Base-by-base conservation (phyloP, 352 stramenopile species). In the Plasmopara halstedii region DNA sequence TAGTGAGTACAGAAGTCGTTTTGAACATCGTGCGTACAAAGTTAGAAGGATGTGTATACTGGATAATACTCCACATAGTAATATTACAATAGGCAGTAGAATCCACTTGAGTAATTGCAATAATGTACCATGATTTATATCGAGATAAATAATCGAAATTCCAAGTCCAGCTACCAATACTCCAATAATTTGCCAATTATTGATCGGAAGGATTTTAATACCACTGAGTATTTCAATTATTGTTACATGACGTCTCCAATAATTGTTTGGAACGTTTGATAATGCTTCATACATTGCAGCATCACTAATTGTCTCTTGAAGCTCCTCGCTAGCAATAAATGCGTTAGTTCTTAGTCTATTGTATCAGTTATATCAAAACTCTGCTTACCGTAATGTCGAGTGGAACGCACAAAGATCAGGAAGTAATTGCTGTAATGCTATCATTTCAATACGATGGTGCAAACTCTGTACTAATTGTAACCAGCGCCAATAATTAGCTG, bases 381-480 rank as follows among this genome's bases (percentile, higher is more conserved):
- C 23, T 23, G 27, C 53, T 45, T 42, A 68, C 59, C 49, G 35
- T 40, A 68, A 52, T n/a, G 59, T 64, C 26, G 54, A 41, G 27
- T 59, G 50, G 9, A 61, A 55, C 3, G n/a, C 17, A 42, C 37
- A 41, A 17, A 61, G 45, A 27, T 42, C 19, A 6, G 52, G 26
- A 15, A 65, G 29, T 10, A 56, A 8, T 0, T 19, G 34, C 14
- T 22, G 42, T 7, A 52, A 2, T 6, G 45, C 20, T 18, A 46
- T 6, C 23, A 54, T 4, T n/a, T 55, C 23, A 5, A 61, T 8
- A 2, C 44, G 27, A 23, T 31, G 35, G 27, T 9, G 29, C 10
- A 60, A 5, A 8, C 1, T n/a, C 21, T 46, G 25, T 10, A 48
- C 4, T 17, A 48, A 31, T 34, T 31, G 19, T 4, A 33, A 11